Conservation (phyloP, 257 asterid genomes). For the Galeopsis tetrahit region DNA sequence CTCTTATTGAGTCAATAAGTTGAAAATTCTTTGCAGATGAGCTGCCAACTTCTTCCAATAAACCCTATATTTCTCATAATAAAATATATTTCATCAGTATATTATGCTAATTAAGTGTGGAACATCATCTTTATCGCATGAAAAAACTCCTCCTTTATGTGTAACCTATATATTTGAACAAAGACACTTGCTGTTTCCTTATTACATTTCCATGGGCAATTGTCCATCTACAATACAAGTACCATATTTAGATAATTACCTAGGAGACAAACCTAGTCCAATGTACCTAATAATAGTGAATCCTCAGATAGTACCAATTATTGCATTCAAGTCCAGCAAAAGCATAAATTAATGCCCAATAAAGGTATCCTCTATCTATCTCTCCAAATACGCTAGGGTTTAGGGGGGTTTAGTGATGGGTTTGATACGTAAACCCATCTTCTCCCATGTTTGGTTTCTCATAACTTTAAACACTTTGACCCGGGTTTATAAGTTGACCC, state of each 20-base stretch:
- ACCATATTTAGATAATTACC: conserved; percentile 6
- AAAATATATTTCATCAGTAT: conserved; percentile 26
- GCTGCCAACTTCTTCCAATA: conserved; percentile 73
- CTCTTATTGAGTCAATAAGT: conserved; percentile 84
- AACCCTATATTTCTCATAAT: conserved; percentile 55
- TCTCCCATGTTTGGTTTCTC: too few species aligned
- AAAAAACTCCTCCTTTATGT: conserved; percentile 6
- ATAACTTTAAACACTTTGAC: too few species aligned
- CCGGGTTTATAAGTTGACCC: too few species aligned
- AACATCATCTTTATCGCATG: conserved; percentile 15
- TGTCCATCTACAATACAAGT: conserved; percentile 26
- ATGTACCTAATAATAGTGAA: conserved; percentile 3
- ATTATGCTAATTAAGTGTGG: background rate
- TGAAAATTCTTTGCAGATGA: conserved; percentile 70
- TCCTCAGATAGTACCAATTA: conserved; percentile 14
- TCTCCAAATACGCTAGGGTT: background rate
- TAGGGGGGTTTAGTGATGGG: too few species aligned
- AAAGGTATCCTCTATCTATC: background rate
- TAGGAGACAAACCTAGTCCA: conserved; percentile 18
- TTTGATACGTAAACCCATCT: too few species aligned
- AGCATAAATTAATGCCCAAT: background rate
- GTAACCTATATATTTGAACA: conserved; percentile 25
- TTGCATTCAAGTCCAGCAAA: conserved; percentile 15
- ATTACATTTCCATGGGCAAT: conserved; percentile 22
- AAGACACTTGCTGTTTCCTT: conserved; percentile 27